Evolutionary conservation across 805 yeast genomes (phyloP), one percentile per base, ranked within the genome.

Genomic region (Cyberlindnera saturnus): DNA sequence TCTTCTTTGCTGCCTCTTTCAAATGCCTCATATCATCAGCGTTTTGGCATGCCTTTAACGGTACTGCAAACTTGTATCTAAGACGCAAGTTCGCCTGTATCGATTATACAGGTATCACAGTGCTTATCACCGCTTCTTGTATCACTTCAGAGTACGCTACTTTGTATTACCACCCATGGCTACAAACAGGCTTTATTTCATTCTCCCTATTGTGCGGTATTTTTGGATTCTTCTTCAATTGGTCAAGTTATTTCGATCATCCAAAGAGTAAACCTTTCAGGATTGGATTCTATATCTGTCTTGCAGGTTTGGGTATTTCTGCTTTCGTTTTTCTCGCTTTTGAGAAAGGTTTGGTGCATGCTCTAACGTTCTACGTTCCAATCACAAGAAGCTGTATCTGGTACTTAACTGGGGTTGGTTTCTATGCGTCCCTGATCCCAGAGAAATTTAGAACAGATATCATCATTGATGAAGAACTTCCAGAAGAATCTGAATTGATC

Each of bases 101-200:
- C 35, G 99, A 91, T 66, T 91, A 91, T 63, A 83, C 95, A 6
- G 99, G 99, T 3, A 91, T 91, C 52, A 88, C 97, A 0, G 74
- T 89, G 13, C 68, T 93, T 50, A 90, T 91, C 53, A 84, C 96
- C 0, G 91, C 95, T 14, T 86, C 96, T 3, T 84, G 93, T 37
- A 68, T 93, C 36, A 79, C 96, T 4, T 82, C 91, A 0, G 96
- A 91, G 63, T 89, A 86, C 62, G 77, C 86, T 16, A 74, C 90
- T 2, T 72, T 91, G 41, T 81, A 77, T 58, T 71, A 82, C 51
- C 75, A 75, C 53, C 81, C 82, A 5, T 36, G 60, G 15, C 49
- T 69, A 7, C 75, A 75, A 47, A 53, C 71, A 3, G 56, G 70
- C 4, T 83, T 80, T 62, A 75, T 88, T 61, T 34, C 69, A 1